phyloP scores from a whole-genome alignment of 108 stramenopile genomes.

The Stephanodiscus minutulus region DNA sequence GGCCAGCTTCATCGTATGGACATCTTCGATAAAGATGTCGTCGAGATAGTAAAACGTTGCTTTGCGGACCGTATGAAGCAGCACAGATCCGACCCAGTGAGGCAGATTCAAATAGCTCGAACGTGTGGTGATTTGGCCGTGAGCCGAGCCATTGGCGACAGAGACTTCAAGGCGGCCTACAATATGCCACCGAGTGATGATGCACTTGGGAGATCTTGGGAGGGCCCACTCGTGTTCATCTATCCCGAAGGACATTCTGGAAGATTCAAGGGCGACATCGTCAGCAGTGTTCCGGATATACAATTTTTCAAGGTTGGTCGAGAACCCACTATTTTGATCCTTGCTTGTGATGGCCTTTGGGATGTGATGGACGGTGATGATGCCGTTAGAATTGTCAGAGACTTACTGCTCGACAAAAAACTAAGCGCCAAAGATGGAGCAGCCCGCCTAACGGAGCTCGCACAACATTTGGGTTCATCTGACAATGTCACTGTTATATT shows the following conservation, averaged over 20 bases:
- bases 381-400: slow-evolving; percentile 69
- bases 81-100: slow-evolving; percentile 66
- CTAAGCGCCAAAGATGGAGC: slow-evolving; percentile 72
- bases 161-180: slow-evolving; percentile 80
- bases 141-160: slow-evolving; percentile 82
- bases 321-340: slow-evolving; percentile 64
- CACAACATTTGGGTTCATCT: slow-evolving; percentile 79
- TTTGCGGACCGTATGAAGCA: slow-evolving; percentile 61
- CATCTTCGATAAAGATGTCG: slow-evolving; percentile 70
- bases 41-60: slow-evolving; percentile 73
- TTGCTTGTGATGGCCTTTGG: slow-evolving; percentile 87
- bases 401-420: slow-evolving; percentile 68
- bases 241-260: slow-evolving; percentile 70
- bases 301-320: slow-evolving; percentile 52
- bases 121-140: slow-evolving; percentile 87
- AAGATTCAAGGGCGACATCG: slow-evolving; percentile 75
- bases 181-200: slow-evolving; percentile 40
- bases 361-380: slow-evolving; percentile 79
- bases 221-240: slow-evolving; percentile 63
- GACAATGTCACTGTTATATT: slow-evolving; percentile 88
- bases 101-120: slow-evolving; percentile 69
- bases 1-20: slow-evolving; percentile 76
- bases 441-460: slow-evolving; percentile 81
- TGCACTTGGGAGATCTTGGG: slow-evolving; percentile 52
- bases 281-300: slow-evolving; percentile 68